Percentiles rank a stretch among this genome's conserved stretches.
phyloP scores from a whole-genome alignment of 495 filamentous ascomycete species.

The Tuber borchii region DNA sequence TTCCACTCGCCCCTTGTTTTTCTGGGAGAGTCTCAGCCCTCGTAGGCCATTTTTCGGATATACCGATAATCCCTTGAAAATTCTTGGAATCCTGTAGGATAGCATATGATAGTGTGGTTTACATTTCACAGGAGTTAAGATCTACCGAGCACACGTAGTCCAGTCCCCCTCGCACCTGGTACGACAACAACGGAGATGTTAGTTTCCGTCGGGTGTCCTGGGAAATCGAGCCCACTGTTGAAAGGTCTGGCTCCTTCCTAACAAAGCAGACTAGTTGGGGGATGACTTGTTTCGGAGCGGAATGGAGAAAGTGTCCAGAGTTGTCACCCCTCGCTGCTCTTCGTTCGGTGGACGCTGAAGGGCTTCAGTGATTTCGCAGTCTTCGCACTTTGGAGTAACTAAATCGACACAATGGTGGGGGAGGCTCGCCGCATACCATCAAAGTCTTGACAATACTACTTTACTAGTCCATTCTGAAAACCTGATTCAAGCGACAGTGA shows the following conservation, averaged over 20 bases:
- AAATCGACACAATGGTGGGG: background rate
- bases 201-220: background rate
- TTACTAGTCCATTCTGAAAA: background rate
- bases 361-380: background rate
- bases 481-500: background rate
- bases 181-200: background rate
- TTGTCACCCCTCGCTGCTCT: background rate
- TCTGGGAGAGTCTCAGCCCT: background rate
- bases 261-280: background rate
- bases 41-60: background rate
- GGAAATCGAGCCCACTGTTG: background rate
- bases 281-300: background rate
- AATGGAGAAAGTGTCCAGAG: background rate
- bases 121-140: background rate
- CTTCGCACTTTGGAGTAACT: background rate
- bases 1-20: background rate
- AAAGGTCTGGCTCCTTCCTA: background rate
- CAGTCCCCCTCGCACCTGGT: background rate
- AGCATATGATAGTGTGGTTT: background rate
- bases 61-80: background rate
- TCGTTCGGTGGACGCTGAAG: background rate
- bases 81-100: background rate
- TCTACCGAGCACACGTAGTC: background rate
- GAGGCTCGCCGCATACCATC: background rate
- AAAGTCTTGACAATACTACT: background rate